Evolutionary conservation across 1,284 basidiomycete genomes (phyloP), one percentile per base, ranked within the genome.

Genomic region (Wallemia ichthyophaga): DNA sequence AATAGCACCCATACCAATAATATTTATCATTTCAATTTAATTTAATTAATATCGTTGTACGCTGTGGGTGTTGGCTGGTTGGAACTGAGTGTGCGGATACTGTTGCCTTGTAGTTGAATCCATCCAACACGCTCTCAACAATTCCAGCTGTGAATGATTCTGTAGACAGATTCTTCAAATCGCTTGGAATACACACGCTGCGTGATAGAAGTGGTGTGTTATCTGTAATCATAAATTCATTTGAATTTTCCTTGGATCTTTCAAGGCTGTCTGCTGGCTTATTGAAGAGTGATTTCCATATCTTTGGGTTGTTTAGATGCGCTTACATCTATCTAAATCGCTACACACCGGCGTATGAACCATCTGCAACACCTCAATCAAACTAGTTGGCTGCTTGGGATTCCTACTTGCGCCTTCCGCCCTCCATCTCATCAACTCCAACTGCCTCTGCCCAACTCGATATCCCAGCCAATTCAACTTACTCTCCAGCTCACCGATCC

Each of bases 181-280:
- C 94, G 64, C 81, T 81, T 3, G 92, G 94, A 25, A 96, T 82
- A 21, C 87, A 88, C 62, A 99, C 88, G 65, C 85, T 76, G 63
- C 85, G 79, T 60, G 94, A 89, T 63, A 96, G 77, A 23, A 83
- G 78, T 13, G 94, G 91, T 67, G 88, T 82, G 67, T 99, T 96
- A 73, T 94, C 85, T 61, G 92, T 85, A 63, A 99, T 87, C 94
- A 98, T 96, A 85, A 88, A 98, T 74, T 98, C 92, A 68, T 96
- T 91, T 27, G 83, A 80, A 60, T 91, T 85, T 69, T 95, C 89
- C 0, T 95, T 88, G 65, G 85, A 89, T 71, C 87, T 83, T 71
- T 98, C 91, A 57, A 98, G 79, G 1, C 83, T 86, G 67, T 96
- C 94, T 15, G 94, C 94, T 2, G 85, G 75, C 67, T 82, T 84